Base-by-base conservation (phyloP, 306 rosid genomes). In the Sophora flavescens region DNA sequence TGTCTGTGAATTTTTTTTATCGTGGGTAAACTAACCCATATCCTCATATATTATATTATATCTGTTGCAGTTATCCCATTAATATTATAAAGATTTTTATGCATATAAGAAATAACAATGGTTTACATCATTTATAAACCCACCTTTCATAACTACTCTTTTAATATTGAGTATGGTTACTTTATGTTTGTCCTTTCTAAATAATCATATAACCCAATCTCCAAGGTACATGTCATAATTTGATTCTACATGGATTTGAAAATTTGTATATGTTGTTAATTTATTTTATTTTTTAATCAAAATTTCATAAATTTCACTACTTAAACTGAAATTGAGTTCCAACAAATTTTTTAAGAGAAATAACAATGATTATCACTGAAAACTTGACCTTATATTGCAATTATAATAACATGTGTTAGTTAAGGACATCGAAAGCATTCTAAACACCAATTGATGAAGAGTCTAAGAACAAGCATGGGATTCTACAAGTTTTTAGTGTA, bases 321-420 rank as follows among this genome's bases (percentile, higher is more conserved):
- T 16, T 3, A 60, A 44, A 53, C 30, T 15, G n/a, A 39, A 44
- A 59, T 44, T 59, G 12, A 9, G 30, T 61, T 60, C 3, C 9
- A 15, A 10, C 1, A 18, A 60, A 32, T 14, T 59, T 63, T 30
- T 59, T 17, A 5, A 8, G 15, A 57, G 41, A 51, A 51, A 22
- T 3, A 36, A 18, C 6, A 42, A 28, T 6, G 8, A 8, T 73
- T 73, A 4, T 47, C 7, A 42, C 28, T 16, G 32, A 59, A 58
- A 28, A 15, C 35, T 42, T 73, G 8, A 15, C 70, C 3, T 48
- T 18, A 53, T 26, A 4, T 52, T 76, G 64, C 80, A 63, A 63
- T 65, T 6, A 53, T 52, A 36, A 22, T 9, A 75, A 63, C 16
- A 54, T 53, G 35, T 65, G 58, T 66, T 66, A 41, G 74, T 66